Evolutionary conservation across 805 yeast species (phyloP), one percentile per base, ranked within the genome.

Genomic region (Naumovozyma dairenensis): DNA sequence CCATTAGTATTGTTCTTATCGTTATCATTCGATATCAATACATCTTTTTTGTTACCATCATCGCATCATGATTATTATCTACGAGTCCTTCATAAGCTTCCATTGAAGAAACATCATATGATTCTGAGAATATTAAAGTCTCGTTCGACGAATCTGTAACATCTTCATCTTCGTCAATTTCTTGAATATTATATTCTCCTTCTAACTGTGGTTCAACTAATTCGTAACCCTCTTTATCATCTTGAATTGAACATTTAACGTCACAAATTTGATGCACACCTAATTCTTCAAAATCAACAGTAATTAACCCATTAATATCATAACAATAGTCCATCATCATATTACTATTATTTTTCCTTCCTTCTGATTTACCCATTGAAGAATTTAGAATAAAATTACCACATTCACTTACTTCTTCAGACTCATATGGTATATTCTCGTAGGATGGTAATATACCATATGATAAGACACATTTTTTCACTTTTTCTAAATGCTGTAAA

Each of bases 221-320:
- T 12, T 24, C 26, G 13, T 24, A 24, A 12, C 5, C 13, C 6
- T 12, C 26, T 12, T 6, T 6, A 24, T 24, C 26, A 24, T 24
- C n/a, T 10, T 12, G 21, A 21, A 43, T 14, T 16, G 37, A 35
- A 33, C 39, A 42, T 21, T 44, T 34, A 2, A 51, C 45, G 13
- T 51, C 43, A 20, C 44, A 29, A 13, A 53, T 39, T 14, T 44
- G 36, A 33, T 52, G 57, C 13, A 44, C 17, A 15, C 59, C 50
- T 4, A 55, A 32, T 33, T 55, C 59, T 34, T 38, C 33, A 1
- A 44, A 41, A 15, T 46, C 48, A 3, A 43, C 14, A 4, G 45
- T 37, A n/a, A 45, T 20, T 4, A 45, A 21, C 21, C 34, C 29
- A 14, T 28, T 24, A 6, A 24, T 10, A 7, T 12, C 5, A 8